Conservation (phyloP, 148 eudicot species). For the Rhododendron ovatum region DNA sequence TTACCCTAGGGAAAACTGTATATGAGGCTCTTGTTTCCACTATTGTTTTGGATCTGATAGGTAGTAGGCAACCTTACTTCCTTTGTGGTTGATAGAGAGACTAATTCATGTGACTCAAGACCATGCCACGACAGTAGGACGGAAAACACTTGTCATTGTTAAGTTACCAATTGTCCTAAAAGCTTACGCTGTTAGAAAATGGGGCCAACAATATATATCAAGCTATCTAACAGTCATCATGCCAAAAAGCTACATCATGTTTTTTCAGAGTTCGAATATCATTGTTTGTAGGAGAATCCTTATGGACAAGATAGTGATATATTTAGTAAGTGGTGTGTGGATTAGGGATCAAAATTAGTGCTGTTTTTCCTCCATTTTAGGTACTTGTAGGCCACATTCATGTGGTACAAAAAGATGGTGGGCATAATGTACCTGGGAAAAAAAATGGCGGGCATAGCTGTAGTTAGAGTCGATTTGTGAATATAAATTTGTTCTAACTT, state of each 20-base stretch:
- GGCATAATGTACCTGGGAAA: background rate
- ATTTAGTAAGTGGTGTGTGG: background rate
- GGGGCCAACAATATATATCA: background rate
- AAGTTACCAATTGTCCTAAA: background rate
- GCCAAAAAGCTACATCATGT: background rate
- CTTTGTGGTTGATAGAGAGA: background rate
- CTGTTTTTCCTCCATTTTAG: background rate
- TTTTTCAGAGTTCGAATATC: background rate
- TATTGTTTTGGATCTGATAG: background rate
- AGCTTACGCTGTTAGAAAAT: background rate
- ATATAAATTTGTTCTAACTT: background rate
- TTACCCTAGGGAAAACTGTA: background rate
- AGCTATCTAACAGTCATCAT: background rate
- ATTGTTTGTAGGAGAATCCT: background rate
- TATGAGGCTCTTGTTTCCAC: background rate
- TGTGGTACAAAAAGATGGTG: background rate
- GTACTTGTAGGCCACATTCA: background rate
- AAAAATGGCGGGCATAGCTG: background rate
- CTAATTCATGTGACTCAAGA: background rate
- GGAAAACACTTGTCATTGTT: background rate
- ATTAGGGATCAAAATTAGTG: background rate
- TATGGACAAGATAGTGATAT: background rate
- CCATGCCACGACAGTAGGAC: background rate
- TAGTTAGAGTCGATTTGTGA: background rate
- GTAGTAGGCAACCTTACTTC: background rate